phyloP scores from a whole-genome alignment of 768 basidiomycete species.

The Butyriboletus loyo region DNA sequence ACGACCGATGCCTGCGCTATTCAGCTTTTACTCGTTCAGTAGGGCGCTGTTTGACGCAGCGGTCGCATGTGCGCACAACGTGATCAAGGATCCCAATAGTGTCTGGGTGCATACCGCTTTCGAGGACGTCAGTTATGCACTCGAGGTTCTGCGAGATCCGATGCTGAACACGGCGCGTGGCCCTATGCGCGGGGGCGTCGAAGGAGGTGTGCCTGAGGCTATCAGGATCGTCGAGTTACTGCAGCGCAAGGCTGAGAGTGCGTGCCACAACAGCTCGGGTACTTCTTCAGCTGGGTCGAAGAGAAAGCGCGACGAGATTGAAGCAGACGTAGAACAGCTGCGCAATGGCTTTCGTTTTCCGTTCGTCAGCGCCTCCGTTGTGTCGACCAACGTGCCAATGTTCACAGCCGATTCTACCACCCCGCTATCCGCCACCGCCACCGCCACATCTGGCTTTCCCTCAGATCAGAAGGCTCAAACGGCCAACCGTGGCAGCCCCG shows the following conservation, averaged over 20 bases:
- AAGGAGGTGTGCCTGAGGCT: constrained; percentile 36
- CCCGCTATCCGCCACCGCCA: background rate
- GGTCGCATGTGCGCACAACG: constrained; percentile 60
- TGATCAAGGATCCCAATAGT: constrained; percentile 48
- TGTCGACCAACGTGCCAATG: constrained; percentile 9
- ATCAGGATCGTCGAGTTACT: constrained; percentile 39
- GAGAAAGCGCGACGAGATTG: constrained; percentile 42
- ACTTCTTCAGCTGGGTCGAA: constrained; percentile 34
- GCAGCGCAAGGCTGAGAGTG: constrained; percentile 39
- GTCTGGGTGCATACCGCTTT: constrained; percentile 48
- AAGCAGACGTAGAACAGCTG: constrained; percentile 31
- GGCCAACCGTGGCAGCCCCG: background rate
- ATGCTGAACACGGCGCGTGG: constrained; percentile 31
- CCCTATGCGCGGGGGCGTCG: constrained; percentile 32
- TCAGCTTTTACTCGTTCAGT: constrained; percentile 58
- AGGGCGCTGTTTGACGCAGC: constrained; percentile 65
- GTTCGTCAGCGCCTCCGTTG: constrained; percentile 38
- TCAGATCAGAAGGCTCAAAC: constrained; percentile 1
- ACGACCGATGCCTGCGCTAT: constrained; percentile 41
- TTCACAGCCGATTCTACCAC: background rate
- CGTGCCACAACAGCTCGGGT: constrained; percentile 16
- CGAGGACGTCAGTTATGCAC: constrained; percentile 42
- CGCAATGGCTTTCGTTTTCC: constrained; percentile 41
- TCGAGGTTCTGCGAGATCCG: constrained; percentile 42
- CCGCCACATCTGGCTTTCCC: background rate